Evolutionary conservation across 1,284 basidiomycete genomes (phyloP).

Genomic region (Heterobasidion irregulare): DNA sequence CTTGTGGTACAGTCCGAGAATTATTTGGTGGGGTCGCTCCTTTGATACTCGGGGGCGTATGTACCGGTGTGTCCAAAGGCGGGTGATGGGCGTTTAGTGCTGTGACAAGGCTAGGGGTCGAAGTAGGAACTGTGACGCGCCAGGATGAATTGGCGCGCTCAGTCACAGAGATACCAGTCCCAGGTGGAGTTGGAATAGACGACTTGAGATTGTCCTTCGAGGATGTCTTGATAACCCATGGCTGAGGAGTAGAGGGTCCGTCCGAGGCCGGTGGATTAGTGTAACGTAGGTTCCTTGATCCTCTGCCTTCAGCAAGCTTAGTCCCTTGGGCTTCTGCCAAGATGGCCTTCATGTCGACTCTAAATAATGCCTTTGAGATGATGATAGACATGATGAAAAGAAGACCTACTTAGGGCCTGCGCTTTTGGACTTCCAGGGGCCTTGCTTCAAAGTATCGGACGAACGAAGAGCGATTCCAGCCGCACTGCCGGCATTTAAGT

Average conservation of each 20-base stretch:
- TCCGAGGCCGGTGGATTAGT: too few relatives aligned
- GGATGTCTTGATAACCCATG: constrained; percentile 1
- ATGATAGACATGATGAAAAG: not conserved
- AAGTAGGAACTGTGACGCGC: not conserved
- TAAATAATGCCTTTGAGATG: constrained; percentile 20
- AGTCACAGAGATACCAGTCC: not conserved
- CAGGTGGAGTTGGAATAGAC: not conserved
- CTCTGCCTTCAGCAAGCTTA: not conserved
- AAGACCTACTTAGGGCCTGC: constrained; percentile 25
- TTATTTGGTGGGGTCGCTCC: not conserved
- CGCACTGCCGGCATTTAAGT: constrained; percentile 5
- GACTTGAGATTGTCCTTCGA: constrained; percentile 5
- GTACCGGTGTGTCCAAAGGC: not conserved
- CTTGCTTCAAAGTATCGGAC: constrained; percentile 9
- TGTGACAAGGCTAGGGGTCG: not conserved
- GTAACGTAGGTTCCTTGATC: not conserved
- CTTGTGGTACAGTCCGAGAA: not conserved
- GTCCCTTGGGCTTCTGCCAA: constrained; percentile 70
- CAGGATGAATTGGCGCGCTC: not conserved
- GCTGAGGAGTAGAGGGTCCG: not conserved
- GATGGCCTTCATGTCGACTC: constrained; percentile 77
- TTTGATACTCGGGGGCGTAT: constrained; percentile 1
- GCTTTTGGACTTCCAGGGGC: constrained; percentile 31
- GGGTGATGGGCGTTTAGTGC: not conserved
- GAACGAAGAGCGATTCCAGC: constrained; percentile 2